These are phyloP conservation scores for Psilocybe azurescens DNA, from an alignment of 768 basidiomycete genomes.

Conservation along the genomic window DNA sequence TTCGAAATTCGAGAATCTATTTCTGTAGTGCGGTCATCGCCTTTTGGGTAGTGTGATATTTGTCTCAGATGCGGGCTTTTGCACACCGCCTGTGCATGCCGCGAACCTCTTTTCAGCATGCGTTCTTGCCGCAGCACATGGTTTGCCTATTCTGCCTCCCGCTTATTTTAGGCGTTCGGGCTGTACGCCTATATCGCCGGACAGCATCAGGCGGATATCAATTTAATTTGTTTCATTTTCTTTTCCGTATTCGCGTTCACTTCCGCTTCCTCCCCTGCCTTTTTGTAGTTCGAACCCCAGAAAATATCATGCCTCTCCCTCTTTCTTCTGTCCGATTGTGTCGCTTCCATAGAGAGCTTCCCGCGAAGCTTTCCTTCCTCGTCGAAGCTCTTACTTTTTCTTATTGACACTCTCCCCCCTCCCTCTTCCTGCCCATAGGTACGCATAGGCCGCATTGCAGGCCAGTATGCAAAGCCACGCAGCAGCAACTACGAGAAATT, in stretches of 20 bases:
- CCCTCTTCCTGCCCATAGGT: constrained; percentile 44
- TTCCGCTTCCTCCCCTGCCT: not conserved
- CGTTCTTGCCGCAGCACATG: constrained; percentile 3
- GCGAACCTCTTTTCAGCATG: not conserved
- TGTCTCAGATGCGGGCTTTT: not conserved
- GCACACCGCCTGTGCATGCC: not conserved
- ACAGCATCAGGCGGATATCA: not conserved
- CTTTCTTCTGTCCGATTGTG: not conserved
- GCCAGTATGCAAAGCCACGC: constrained; percentile 95
- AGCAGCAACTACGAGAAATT: constrained; percentile 84
- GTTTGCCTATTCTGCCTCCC: not conserved
- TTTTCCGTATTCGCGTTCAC: not conserved
- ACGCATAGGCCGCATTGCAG: constrained; percentile 90
- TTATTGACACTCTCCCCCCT: not conserved
- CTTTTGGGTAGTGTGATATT: no score
- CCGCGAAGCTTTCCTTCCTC: not conserved
- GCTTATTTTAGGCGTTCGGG: not conserved
- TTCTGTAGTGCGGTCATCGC: no score
- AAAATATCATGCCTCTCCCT: not conserved
- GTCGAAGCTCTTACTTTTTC: not conserved
- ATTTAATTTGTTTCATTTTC: not conserved
- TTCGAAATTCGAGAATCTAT: not conserved
- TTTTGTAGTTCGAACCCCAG: not conserved
- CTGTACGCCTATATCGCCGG: not conserved
- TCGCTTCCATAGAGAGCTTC: not conserved